Evolutionary conservation across 176 grass and related monocot genomes (phyloP), one percentile per base, ranked within the genome.

Genomic region (Oryza meyeriana): DNA sequence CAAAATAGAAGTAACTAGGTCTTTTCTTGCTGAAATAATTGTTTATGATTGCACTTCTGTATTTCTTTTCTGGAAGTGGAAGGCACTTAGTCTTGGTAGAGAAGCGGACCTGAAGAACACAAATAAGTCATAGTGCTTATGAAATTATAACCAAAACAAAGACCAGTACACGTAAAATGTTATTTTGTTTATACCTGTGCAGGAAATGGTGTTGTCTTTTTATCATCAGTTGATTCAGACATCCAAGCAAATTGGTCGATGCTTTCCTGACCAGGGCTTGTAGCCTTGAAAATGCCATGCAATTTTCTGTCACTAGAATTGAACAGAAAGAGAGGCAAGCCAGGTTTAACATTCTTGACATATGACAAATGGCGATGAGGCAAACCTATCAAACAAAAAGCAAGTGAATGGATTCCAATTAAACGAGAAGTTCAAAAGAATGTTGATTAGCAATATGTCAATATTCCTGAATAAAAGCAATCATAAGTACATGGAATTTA

Each of bases 211-310:
- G 95, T 98, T 82, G 75, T 91, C 30, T 40, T 80, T 25, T 39
- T 78, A 79, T 84, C 92, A 35, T 79, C 45, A 72, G 87, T 79
- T 72, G 88, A 6, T 55, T 22, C 50, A 55, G 50, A 22, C 50
- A 55, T 94, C 95, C 95, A 98, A 62, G 95, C 95, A 79, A 94
- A 94, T 59, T 72, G 86, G 41, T 94, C 95, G 25, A 98, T 94
- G 68, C 78, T 66, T 84, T 87, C 69, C 55, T 93, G 79, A 27
- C 92, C 95, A 89, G 65, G 18, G 73, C 84, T 81, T 58, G 90
- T 88, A 81, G 95, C 95, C 88, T 94, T 86, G 42, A 86, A 98
- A 75, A 94, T 93, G n/a, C 95, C 95, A 87, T 98, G 79, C 86
- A 98, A 86, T 79, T 85, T 82, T 85, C 86, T 82, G 75, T 89